Percentiles rank a stretch among this genome's conserved stretches.
Conservation (phyloP, 495 filamentous ascomycete genomes). For the Letharia columbiana region DNA sequence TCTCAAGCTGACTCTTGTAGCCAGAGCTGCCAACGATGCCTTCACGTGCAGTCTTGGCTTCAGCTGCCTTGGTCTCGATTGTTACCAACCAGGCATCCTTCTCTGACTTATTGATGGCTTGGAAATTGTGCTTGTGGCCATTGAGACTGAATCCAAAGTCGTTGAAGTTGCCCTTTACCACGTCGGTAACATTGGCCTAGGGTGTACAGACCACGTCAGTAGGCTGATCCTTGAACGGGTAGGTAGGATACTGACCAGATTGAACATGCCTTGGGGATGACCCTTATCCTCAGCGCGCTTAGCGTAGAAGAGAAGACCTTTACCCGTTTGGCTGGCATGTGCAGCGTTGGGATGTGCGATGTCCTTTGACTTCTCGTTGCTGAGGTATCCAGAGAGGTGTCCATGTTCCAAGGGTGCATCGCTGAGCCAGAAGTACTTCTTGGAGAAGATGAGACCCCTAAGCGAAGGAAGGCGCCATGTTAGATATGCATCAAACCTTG, state of each 20-base stretch:
- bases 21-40: constrained; percentile 60
- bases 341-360: constrained; percentile 70
- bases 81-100: constrained; percentile 85
- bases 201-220: background rate
- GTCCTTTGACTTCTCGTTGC: constrained; percentile 73
- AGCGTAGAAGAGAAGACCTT: constrained; percentile 86
- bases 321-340: constrained; percentile 88
- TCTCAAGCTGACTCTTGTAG: constrained; percentile 71
- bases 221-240: background rate
- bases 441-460: constrained; percentile 57
- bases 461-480: background rate
- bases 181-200: constrained; percentile 75
- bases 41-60: constrained; percentile 66
- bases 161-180: constrained; percentile 59
- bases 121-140: constrained; percentile 85
- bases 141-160: constrained; percentile 79
- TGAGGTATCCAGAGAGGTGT: constrained; percentile 63
- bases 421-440: constrained; percentile 91
- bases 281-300: constrained; percentile 79
- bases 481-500: background rate
- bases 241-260: constrained; percentile 54
- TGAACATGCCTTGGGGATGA: constrained; percentile 71
- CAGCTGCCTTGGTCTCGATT: constrained; percentile 63
- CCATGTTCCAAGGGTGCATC: constrained; percentile 70
- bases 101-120: constrained; percentile 62